Conservation (phyloP, 2,329 filamentous ascomycete genomes). For the Macrophomina pseudophaseolina region DNA sequence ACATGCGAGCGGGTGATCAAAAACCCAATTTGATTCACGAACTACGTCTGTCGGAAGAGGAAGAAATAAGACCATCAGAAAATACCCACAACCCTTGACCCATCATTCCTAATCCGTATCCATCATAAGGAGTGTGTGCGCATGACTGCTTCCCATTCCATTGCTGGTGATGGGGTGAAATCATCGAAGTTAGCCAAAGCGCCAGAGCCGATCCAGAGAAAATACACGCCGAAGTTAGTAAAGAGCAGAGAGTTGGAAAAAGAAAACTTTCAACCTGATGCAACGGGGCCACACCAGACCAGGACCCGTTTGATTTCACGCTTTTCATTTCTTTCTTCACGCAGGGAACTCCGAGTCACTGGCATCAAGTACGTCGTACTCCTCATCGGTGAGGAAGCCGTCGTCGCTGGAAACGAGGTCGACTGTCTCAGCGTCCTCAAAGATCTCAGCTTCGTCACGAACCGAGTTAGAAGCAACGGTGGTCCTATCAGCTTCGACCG, state of each 20-base stretch:
- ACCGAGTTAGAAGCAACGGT: conserved; percentile 45
- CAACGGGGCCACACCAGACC: background rate
- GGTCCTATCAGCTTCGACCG: conserved; percentile 35
- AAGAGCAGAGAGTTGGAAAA: conserved; percentile 1
- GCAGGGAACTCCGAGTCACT: conserved; percentile 64
- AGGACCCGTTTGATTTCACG: background rate
- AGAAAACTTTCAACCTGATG: background rate
- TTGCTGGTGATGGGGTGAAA: conserved; percentile 8
- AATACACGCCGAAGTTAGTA: conserved; percentile 23
- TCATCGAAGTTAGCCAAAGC: conserved; percentile 19
- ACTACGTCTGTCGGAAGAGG: conserved; percentile 8
- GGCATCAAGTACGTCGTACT: conserved; percentile 96
- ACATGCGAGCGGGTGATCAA: background rate
- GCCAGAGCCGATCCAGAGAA: conserved; percentile 21
- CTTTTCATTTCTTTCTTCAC: conserved; percentile 4
- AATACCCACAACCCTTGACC: conserved; percentile 8
- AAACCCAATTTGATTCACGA: conserved; percentile 17
- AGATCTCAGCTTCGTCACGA: conserved; percentile 58
- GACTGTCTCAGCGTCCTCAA: conserved; percentile 65
- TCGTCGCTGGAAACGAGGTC: conserved; percentile 61
- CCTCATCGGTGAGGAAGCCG: conserved; percentile 93
- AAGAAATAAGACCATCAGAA: conserved; percentile 7
- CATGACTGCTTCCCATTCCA: background rate
- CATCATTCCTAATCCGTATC: background rate
- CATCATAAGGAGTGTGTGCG: conserved; percentile 18